Evolutionary conservation across 2,329 filamentous ascomycete genomes (phyloP), one percentile per base, ranked within the genome.

Genomic region (Lachnellula subtilissima): DNA sequence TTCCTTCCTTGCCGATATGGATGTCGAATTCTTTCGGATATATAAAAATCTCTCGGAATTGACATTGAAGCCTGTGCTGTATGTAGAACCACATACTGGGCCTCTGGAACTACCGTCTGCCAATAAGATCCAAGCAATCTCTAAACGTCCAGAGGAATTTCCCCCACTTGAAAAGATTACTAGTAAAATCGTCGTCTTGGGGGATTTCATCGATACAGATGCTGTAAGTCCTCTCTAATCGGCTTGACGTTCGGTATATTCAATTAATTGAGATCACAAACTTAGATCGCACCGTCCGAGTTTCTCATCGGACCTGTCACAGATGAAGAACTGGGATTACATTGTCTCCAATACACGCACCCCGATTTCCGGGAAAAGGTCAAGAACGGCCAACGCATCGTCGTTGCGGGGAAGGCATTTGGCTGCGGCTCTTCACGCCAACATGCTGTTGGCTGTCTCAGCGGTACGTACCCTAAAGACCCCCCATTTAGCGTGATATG

Each of bases 121-220:
- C 22, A 22, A 22, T 22, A 3, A 3, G 4, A 4, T 22, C 22
- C 22, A 22, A 22, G 22, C 22, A 22, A 22, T 22, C 22, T 4
- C 22, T 22, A 22, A 22, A 22, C 22, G 22, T 22, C 2, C 22
- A 3, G 22, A 22, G 22, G 22, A 22, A 22, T 22, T 22, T 2
- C 22, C 3, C 3, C 22, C 22, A 3, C 14, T 22, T 22, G 22
- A 22, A 65, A 22, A 22, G 22, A 22, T 75, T 9, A 61, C 48
- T 11, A 67, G 71, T 15, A 77, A 70, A 54, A 63, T 76, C 2
- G 70, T 76, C 35, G 61, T 59, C 3, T 62, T 78, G 0, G 75
- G 74, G 8, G 74, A 78, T 55, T 76, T 75, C 46, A 71, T 78
- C 50, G 74, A 78, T 55, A 78, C 73, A 8, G 71, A 74, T 57